Evolutionary conservation across 371 early-diverging fungal genomes (phyloP), one percentile per base, ranked within the genome.

Genomic region (Saksenaea oblongispora): DNA sequence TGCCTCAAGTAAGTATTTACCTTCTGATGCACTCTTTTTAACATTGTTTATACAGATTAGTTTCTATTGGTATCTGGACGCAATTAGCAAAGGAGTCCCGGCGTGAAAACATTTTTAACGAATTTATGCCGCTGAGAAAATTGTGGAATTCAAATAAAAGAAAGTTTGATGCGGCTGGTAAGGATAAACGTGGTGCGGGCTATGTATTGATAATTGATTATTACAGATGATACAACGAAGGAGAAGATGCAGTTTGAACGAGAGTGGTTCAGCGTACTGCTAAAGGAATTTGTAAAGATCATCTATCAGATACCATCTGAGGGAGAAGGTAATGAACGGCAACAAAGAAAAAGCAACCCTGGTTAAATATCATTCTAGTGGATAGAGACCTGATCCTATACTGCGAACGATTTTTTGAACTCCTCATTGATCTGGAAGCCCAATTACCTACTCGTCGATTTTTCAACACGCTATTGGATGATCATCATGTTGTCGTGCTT

Each of bases 401-500:
- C 58, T 82, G 85, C 62, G 91, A 90, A 56, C 85, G 93, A 14
- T 86, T 89, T 59, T 61, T 96, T 27, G 96, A 97, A 70, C 81
- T 98, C 34, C 65, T 98, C 54, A 89, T 93, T 18, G 94, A 92
- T 65, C 72, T 98, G 24, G 88, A 89, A 66, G 80, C 92, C 15
- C 98, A 96, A 75, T 72, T 97, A 34, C 90, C 96, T 2, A 97
- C 98, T 0, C 89, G 98, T 34, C 88, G 98, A 55, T 95, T 85
- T 67, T 85, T 97, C 65, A 89, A 91, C 63, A 80, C 87, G 0
- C 61, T 98, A 8, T 61, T 98, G 27, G 82, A 88, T 15, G 98
- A 97, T 66, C 92, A 91, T 64, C 85, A 93, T 41, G 66, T 96
- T 34, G 73, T 91, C 3, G 81, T 85, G 10, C 74, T 89, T 14